Evolutionary conservation across 768 basidiomycete species (phyloP).

Genomic region (Rubroboletus pulcherrimus): DNA sequence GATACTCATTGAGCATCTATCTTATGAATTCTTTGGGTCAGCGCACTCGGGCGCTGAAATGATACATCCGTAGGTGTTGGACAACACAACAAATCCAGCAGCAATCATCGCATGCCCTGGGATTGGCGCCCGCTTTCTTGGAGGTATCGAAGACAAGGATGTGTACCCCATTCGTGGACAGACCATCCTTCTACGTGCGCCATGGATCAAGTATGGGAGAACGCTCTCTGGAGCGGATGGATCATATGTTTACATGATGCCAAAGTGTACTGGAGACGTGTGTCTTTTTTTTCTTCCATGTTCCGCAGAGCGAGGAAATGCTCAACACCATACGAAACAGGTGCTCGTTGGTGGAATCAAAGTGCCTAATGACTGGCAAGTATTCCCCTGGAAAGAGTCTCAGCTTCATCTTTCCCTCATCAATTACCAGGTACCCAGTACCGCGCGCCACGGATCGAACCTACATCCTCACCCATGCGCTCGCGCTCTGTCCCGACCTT

Average conservation of each 20-base stretch:
- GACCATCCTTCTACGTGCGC: constrained; percentile 41
- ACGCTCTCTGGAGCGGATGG: constrained; percentile 31
- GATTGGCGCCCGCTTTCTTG: constrained; percentile 50
- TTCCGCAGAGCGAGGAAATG: neutral
- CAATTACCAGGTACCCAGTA: constrained; percentile 50
- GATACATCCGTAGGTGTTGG: constrained; percentile 12
- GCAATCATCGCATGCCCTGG: constrained; percentile 72
- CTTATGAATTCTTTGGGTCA: neutral
- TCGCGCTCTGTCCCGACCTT: constrained; percentile 54
- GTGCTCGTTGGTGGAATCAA: constrained; percentile 62
- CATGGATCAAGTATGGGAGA: constrained; percentile 44
- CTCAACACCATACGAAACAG: constrained; percentile 19
- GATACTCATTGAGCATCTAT: neutral
- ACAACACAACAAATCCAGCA: constrained; percentile 3
- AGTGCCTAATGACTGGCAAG: constrained; percentile 57
- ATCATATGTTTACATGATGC: constrained; percentile 35
- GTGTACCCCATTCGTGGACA: constrained; percentile 48
- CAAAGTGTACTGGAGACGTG: constrained; percentile 38
- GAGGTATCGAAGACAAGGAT: constrained; percentile 48
- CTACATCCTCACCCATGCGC: constrained; percentile 51
- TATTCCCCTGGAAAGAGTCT: neutral
- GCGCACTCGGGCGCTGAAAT: neutral
- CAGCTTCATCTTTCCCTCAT: neutral
- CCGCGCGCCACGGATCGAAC: constrained; percentile 60
- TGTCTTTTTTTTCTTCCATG: constrained; percentile 8